phyloP scores from a whole-genome alignment of 352 stramenopile species.

The Phytophthora agathidicida region DNA sequence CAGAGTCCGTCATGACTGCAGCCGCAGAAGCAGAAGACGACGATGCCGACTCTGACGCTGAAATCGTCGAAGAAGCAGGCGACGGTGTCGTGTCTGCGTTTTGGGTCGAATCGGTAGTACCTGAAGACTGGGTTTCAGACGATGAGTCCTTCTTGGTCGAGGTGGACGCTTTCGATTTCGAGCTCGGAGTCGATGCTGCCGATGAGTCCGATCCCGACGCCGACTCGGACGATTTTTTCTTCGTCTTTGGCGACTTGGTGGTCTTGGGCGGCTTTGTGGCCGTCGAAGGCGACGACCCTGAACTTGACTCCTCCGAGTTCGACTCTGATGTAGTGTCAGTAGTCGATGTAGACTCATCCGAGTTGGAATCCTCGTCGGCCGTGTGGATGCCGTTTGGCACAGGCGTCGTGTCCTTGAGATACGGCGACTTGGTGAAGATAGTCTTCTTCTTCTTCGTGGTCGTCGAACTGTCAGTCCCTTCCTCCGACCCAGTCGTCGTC shows the following conservation, averaged over 20 bases:
- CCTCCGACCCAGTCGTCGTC: neutral
- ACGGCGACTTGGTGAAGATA: conserved; percentile 43
- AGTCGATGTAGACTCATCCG: conserved; percentile 11
- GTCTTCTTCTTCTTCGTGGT: conserved; percentile 33
- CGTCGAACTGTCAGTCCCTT: conserved; percentile 8
- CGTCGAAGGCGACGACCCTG: conserved; percentile 16
- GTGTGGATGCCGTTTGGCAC: conserved; percentile 37
- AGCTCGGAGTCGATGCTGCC: conserved; percentile 3
- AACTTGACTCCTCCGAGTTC: conserved; percentile 12
- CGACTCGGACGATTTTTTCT: conserved; percentile 12
- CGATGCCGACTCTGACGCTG: conserved; percentile 7
- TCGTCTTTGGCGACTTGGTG: conserved; percentile 1
- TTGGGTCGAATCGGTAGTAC: conserved; percentile 6
- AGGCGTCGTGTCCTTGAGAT: conserved; percentile 34
- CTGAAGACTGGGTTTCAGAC: conserved; percentile 5
- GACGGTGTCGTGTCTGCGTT: conserved; percentile 10
- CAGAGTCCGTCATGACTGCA: conserved; percentile 38
- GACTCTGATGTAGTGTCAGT: conserved; percentile 1
- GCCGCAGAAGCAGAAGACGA: conserved; percentile 18
- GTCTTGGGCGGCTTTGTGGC: conserved; percentile 7
- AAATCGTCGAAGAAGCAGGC: conserved; percentile 13
- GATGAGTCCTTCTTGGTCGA: conserved; percentile 11
- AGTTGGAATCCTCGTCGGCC: conserved; percentile 11
- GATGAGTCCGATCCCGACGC: conserved; percentile 15
- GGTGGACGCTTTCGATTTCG: conserved; percentile 3